Evolutionary conservation across 116 monocot genomes (phyloP).

Genomic region (Posidonia oceanica): DNA sequence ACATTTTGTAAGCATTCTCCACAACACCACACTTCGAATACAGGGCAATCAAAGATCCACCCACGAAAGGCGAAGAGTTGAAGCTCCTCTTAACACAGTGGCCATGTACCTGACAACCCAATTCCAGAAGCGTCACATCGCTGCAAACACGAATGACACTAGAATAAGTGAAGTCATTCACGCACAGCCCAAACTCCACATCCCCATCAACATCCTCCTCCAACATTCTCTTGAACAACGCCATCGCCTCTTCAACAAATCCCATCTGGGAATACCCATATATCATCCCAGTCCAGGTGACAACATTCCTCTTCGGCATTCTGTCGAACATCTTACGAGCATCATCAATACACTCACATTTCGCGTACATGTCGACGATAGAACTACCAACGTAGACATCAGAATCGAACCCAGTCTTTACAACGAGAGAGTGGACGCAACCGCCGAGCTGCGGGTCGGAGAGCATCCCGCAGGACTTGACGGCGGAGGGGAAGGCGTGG

Average conservation of each 20-base stretch:
- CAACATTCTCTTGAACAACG: constrained; percentile 36
- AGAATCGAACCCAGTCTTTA: constrained; percentile 22
- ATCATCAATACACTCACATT: constrained; percentile 25
- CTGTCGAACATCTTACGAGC: constrained; percentile 40
- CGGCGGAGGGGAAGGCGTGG: constrained; percentile 39
- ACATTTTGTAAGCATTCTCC: constrained; percentile 32
- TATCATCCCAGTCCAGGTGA: constrained; percentile 63
- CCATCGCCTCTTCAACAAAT: constrained; percentile 16
- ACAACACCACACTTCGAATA: constrained; percentile 57
- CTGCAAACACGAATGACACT: constrained; percentile 39
- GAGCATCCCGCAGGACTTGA: constrained; percentile 43
- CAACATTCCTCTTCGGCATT: constrained; percentile 51
- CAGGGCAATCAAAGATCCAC: constrained; percentile 39
- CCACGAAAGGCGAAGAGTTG: constrained; percentile 45
- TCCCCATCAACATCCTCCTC: not conserved
- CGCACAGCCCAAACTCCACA: constrained; percentile 1
- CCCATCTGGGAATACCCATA: constrained; percentile 36
- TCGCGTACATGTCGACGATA: constrained; percentile 54
- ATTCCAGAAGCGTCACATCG: constrained; percentile 30
- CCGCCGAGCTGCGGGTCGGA: constrained; percentile 21
- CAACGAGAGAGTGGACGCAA: constrained; percentile 44
- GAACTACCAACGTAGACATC: constrained; percentile 66
- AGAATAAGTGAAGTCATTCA: constrained; percentile 57
- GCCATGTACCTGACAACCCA: constrained; percentile 41
- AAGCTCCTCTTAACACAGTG: constrained; percentile 32